Base-by-base conservation (phyloP, 2,329 filamentous ascomycete genomes). In the Aschersonia sp. region DNA sequence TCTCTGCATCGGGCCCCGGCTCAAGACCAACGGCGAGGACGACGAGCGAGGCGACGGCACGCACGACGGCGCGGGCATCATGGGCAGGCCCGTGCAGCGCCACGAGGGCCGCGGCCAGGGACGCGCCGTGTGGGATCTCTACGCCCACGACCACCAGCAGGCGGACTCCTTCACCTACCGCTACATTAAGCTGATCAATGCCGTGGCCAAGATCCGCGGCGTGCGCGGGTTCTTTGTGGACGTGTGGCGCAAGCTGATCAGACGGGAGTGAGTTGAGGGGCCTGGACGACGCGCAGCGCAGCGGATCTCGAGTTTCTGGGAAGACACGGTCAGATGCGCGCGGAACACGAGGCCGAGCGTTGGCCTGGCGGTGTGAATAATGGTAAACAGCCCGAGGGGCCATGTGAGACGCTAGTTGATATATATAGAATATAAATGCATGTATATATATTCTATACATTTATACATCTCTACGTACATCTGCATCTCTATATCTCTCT, bases 41-140 rank as follows among this genome's bases (percentile, higher is more conserved):
- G 22, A 22, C 22, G 22, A 22, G n/a, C n/a, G n/a, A n/a, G n/a
- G n/a, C n/a, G n/a, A n/a, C 22, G 22, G 22, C 22, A 22, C 22
- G 22, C 22, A 22, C 22, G 22, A 22, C 2, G 22, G 22, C 22
- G 22, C 22, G 22, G 22, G 22, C 22, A 22, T 22, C 22, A 22
- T 22, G 22, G 22, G 22, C 22, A 22, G 22, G 22, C 33, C 54
- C 42, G 54, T 61, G 9, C 46, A 48, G 7, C 52, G 54, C 5
- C 63, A 67, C 30, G 65, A 68, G 43, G 66, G 61, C 10, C 58
- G 63, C 11, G 64, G 63, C 9, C 54, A 57, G 47, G 66, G 70
- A 46, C 63, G 63, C 35, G 72, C 71, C 0, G 60, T 78, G 1
- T 83, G 78, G 73, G 81, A 85, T 57, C 65, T 72, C 43, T 79